Evolutionary conservation across 2,329 filamentous ascomycete genomes (phyloP), one percentile per base, ranked within the genome.

Genomic region (Bisporella sp.): DNA sequence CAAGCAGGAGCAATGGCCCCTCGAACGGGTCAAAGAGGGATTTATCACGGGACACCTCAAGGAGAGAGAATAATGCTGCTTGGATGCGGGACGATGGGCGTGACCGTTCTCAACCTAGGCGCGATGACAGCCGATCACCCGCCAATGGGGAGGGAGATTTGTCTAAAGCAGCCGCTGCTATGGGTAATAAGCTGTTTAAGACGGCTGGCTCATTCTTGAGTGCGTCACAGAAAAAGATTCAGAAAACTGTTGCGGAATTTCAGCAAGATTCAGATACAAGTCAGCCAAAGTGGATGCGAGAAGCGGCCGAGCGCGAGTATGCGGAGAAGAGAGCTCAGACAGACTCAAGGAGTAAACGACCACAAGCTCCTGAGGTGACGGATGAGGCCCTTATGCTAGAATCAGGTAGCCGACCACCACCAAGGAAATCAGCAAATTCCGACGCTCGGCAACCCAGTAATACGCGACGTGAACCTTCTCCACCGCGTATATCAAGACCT

Each of bases 141-240:
- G 74, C 73, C 7, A 69, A 69, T 41, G 72, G 67, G 6, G 87
- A 90, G 1, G 82, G 76, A 48, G 92, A 96, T 60, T 76, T 95
- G 50, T 75, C 88, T 12, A 89, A 92, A 62, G 78, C 85, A 41
- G 92, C 92, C 2, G 82, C 89, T 5, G 86, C 91, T 33, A 76
- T 97, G 63, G 88, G 93, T 1, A 89, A 73, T 42, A 95, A 79
- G 54, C 69, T 99, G 9, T 83, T 97, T 67, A 99, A 99, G 67
- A 93, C 91, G 3, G 93, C 93, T 2, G 95, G 95, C 58, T 92
- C 89, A 1, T 71, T 97, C 1, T 99, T 93, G 93, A 99, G 96
- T 66, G 88, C 87, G 3, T 84, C 92, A 0, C 89, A 91, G 64
- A 99, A 96, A 69, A 91, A 89, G 65, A 80, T 97, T 51, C 89